Evolutionary conservation across 768 basidiomycete species (phyloP).

Genomic region (Mycena amicta): DNA sequence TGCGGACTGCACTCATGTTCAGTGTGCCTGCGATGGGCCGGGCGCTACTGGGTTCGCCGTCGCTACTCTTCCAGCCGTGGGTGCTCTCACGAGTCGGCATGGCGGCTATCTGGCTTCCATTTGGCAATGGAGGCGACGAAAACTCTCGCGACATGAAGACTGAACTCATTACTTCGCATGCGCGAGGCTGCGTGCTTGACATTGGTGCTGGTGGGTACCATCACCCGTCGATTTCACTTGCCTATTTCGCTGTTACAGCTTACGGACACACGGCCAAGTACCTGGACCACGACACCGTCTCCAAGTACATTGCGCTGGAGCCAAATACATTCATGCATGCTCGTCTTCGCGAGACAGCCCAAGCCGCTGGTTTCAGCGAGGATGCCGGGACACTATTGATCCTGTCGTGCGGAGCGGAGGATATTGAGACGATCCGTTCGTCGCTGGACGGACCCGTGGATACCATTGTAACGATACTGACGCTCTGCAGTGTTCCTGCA

Average conservation of each 20-base stretch:
- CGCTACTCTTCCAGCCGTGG: slow-evolving; percentile 46
- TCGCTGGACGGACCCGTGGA: slow-evolving; percentile 43
- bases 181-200: slow-evolving; percentile 66
- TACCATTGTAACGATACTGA: slow-evolving; percentile 65
- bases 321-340: slow-evolving; percentile 69
- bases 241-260: slow-evolving; percentile 36
- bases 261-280: slow-evolving; percentile 67
- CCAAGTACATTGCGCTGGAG: slow-evolving; percentile 72
- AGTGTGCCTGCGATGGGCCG: slow-evolving; percentile 45
- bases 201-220: slow-evolving; percentile 59
- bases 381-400: slow-evolving; percentile 55
- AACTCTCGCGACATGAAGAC: slow-evolving; percentile 41
- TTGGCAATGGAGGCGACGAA: slow-evolving; percentile 52
- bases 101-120: slow-evolving; percentile 55
- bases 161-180: slow-evolving; percentile 52
- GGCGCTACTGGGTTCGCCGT: slow-evolving; percentile 33
- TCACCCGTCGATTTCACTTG: neutral
- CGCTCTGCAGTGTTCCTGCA: slow-evolving; percentile 64
- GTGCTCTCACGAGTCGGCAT: slow-evolving; percentile 58
- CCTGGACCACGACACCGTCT: slow-evolving; percentile 55
- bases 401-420: slow-evolving; percentile 66
- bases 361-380: slow-evolving; percentile 54
- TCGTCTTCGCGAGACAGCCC: slow-evolving; percentile 51
- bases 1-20: slow-evolving; percentile 40
- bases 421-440: slow-evolving; percentile 50